phyloP scores from a whole-genome alignment of 352 stramenopile species.

The Phytophthora parvispora region DNA sequence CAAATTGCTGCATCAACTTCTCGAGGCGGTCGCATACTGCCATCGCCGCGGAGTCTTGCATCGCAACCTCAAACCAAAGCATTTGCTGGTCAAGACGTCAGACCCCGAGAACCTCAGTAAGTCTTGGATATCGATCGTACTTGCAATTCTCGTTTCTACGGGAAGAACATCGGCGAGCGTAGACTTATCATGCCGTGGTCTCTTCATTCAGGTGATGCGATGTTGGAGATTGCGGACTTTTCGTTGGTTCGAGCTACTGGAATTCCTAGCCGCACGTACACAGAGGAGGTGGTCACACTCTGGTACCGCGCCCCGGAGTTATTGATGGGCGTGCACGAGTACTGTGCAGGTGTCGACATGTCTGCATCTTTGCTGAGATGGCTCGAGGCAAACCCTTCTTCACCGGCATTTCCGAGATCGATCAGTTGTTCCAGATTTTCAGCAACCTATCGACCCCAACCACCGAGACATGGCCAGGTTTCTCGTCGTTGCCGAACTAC shows the following conservation, averaged over 20 bases:
- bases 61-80: slow-evolving; percentile 93
- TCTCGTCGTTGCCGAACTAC: slow-evolving; percentile 98
- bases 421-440: slow-evolving; percentile 91
- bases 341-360: slow-evolving; percentile 93
- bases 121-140: too few relatives aligned
- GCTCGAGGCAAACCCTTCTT: slow-evolving; percentile 90
- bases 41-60: slow-evolving; percentile 90
- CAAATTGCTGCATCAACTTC: slow-evolving; percentile 85
- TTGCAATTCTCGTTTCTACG: too few relatives aligned
- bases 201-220: slow-evolving; percentile 61
- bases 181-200: background rate
- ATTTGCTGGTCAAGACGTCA: slow-evolving; percentile 87
- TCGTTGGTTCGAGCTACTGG: slow-evolving; percentile 88
- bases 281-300: slow-evolving; percentile 92
- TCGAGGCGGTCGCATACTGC: slow-evolving; percentile 92
- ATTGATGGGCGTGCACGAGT: slow-evolving; percentile 89
- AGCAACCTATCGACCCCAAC: slow-evolving; percentile 97
- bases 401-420: slow-evolving; percentile 82
- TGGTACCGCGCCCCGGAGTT: slow-evolving; percentile 94
- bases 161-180: too few relatives aligned
- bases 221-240: slow-evolving; percentile 91
- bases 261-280: slow-evolving; percentile 91
- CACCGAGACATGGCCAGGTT: slow-evolving; percentile 97
- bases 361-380: slow-evolving; percentile 99
- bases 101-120: slow-evolving; percentile 72